Conservation (phyloP, 805 yeast species). For the Nakazawaea ernobii region DNA sequence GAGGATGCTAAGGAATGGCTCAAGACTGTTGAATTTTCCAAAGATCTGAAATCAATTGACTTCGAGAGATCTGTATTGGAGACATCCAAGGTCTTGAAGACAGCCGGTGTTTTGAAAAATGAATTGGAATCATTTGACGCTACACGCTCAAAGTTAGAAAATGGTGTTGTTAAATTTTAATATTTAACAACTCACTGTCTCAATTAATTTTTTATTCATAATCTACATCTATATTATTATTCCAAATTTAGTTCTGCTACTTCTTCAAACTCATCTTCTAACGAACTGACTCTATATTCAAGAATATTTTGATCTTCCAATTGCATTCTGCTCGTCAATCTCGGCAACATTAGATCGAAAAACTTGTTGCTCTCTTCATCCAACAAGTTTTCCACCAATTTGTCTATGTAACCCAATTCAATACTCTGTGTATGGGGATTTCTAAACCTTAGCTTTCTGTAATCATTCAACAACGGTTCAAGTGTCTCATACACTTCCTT, state of each 20-base stretch:
- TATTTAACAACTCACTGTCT: background rate
- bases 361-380: constrained; percentile 42
- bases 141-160: background rate
- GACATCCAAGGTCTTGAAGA: constrained; percentile 50
- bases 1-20: constrained; percentile 82
- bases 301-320: constrained; percentile 38
- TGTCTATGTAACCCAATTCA: constrained; percentile 59
- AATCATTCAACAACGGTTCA: constrained; percentile 57
- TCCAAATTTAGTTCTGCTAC: constrained; percentile 16
- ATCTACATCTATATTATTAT: background rate
- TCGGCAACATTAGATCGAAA: constrained; percentile 69
- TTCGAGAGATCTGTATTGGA: constrained; percentile 45
- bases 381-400: constrained; percentile 59
- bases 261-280: constrained; percentile 27
- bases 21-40: constrained; percentile 62
- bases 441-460: constrained; percentile 57
- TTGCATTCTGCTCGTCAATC: constrained; percentile 37
- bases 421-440: constrained; percentile 30
- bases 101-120: constrained; percentile 53
- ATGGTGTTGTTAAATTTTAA: constrained; percentile 4
- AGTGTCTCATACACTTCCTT: constrained; percentile 42
- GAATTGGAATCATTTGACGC: constrained; percentile 15
- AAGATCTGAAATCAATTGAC: constrained; percentile 41
- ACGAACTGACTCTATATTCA: constrained; percentile 31
- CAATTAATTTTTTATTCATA: too few species aligned